Percentiles rank a stretch among this genome's conserved stretches.
Evolutionary conservation across 2,329 filamentous ascomycete genomes (phyloP).

Genomic region (Cucurbitaria berberidis): DNA sequence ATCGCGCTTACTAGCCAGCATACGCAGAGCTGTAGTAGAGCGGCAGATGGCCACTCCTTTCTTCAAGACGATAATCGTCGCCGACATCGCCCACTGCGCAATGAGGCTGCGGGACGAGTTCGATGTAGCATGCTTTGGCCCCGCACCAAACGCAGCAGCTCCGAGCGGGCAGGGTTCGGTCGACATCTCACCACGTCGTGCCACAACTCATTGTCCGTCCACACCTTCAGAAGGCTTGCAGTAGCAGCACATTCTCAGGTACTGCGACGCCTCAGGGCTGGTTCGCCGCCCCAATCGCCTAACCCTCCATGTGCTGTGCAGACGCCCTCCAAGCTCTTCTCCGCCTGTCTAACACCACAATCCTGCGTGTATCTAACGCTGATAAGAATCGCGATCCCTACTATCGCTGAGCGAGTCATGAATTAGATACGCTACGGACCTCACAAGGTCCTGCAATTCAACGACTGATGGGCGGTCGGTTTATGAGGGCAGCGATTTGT

Average conservation of each 20-base stretch:
- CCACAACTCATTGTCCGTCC: conserved; percentile 19
- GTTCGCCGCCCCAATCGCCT: conserved; percentile 12
- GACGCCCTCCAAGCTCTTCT: conserved; percentile 7
- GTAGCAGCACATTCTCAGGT: conserved; percentile 4
- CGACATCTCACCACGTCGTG: conserved; percentile 16
- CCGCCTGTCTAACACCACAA: neutral
- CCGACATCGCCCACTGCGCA: conserved; percentile 14
- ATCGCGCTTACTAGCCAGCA: conserved; percentile 6
- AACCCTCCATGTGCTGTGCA: conserved; percentile 13
- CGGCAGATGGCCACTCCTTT: conserved; percentile 6
- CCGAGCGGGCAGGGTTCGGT: conserved; percentile 1
- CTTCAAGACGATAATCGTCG: neutral
- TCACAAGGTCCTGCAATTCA: neutral
- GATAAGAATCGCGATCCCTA: neutral
- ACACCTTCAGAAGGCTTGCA: conserved; percentile 10
- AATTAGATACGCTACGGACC: neutral
- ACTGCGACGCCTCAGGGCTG: conserved; percentile 8
- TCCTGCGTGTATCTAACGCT: neutral
- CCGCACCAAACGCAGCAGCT: conserved; percentile 5
- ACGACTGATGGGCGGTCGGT: neutral
- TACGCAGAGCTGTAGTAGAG: conserved; percentile 9
- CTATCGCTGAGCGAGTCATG: neutral
- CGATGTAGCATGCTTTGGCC: conserved; percentile 3
- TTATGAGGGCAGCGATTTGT: neutral
- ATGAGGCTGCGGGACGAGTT: conserved; percentile 13